Percentiles rank a stretch among this genome's conserved stretches.
Conservation (phyloP, 306 rosid genomes). For the Cucurbita moschata region DNA sequence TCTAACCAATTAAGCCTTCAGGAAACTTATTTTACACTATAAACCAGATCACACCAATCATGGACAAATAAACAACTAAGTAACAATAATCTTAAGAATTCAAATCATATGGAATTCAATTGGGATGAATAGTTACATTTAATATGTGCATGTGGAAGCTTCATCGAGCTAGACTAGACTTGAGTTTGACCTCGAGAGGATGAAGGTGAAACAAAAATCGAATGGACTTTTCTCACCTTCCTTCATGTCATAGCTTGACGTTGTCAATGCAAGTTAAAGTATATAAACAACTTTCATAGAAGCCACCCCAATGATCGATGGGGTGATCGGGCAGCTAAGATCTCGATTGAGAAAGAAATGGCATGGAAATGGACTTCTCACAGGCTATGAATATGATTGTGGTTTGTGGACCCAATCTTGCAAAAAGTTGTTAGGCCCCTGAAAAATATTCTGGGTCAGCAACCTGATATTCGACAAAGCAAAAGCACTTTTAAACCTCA, state of each 20-base stretch:
- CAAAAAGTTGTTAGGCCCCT: constrained; percentile 75
- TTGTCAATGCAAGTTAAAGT: no score
- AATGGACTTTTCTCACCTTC: no score
- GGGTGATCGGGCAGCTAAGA: neutral
- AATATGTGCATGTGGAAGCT: neutral
- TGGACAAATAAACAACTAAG: neutral
- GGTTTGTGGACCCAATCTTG: constrained; percentile 93
- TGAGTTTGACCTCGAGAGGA: neutral
- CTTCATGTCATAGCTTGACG: no score
- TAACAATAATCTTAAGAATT: neutral
- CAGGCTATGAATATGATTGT: constrained; percentile 68
- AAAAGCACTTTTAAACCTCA: neutral
- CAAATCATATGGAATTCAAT: neutral
- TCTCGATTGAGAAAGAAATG: neutral
- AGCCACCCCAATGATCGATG: neutral
- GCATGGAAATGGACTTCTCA: constrained; percentile 33
- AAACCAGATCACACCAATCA: neutral
- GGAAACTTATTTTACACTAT: neutral
- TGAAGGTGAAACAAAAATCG: no score
- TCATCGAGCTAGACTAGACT: neutral
- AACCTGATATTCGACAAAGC: neutral
- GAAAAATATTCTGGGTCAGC: constrained; percentile 9
- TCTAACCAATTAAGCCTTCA: neutral
- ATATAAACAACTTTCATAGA: no score
- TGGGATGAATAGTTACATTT: neutral